Base-by-base conservation (phyloP, 179 eudicot species). In the Spinacia oleracea region DNA sequence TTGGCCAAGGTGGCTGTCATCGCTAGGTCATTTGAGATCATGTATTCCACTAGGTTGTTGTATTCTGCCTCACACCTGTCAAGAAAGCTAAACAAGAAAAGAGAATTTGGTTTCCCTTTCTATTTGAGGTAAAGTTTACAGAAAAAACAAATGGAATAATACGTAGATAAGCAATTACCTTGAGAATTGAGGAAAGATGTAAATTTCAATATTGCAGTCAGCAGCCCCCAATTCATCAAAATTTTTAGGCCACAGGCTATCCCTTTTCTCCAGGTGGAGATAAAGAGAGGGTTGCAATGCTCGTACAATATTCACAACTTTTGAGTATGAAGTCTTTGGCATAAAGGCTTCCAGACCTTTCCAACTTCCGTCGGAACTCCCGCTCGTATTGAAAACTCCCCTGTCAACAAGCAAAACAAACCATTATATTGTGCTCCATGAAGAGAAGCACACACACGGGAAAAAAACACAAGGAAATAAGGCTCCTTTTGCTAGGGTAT, bases 1-100 rank as follows among this genome's bases (percentile, higher is more conserved):
- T 65, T 65, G 58, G 43, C 72, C 2, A 79, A 27, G 56, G 9
- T 62, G 58, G 66, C 75, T 38, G 45, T 64, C 77, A 79, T 79
- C 67, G 82, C 82, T 73, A 79, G 66, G 72, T 79, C 81, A 64
- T 72, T 64, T 35, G 73, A 25, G 35, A 73, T 73, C 82, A 79
- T 73, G 53, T 63, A 69, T 53, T 79, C 82, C 62, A 79, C 77
- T 25, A 79, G 66, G 32, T 51, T 29, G 43, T 73, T 62, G 38
- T 79, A 79, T 25, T 63, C 77, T 38, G 23, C 65, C 56, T 50
- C 77, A 79, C 58, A 51, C 42, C 77, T 79, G 64, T 73, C 67
- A 73, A 32, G 38, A 35, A 12, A 71, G 23, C 35, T 11, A 14
- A 50, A 48, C 25, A 25, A 65, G 64, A 63, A 72, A 50, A 59